A percentile compares a stretch with the other conserved stretches of the same genome.
Conservation (phyloP, 1,139 yeast species). For the Zygosaccharomyces pseudobailii region DNA sequence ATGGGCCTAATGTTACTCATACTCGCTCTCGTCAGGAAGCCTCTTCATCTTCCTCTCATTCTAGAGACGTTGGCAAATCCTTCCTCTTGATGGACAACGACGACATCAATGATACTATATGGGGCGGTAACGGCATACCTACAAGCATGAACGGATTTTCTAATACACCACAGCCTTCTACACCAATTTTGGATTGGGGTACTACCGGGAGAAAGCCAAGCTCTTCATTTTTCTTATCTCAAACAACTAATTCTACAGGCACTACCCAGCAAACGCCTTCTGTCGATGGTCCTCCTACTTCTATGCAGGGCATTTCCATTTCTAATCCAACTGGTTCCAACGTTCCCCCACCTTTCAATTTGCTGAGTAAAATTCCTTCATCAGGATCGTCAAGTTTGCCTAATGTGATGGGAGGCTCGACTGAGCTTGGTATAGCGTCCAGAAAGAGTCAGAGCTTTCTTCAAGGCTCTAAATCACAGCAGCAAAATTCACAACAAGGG, state of each 20-base stretch:
- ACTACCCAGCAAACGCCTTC: constrained; percentile 18
- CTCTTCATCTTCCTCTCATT: constrained; percentile 36
- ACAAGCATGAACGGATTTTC: constrained; percentile 31
- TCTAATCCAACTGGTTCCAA: constrained; percentile 14
- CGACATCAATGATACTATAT: constrained; percentile 40
- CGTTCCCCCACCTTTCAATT: constrained; percentile 17
- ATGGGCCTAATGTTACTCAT: constrained; percentile 10
- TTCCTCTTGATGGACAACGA: constrained; percentile 53
- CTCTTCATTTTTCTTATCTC: constrained; percentile 28
- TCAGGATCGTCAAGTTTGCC: constrained; percentile 11
- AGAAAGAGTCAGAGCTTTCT: constrained; percentile 10
- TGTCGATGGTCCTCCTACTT: constrained; percentile 21
- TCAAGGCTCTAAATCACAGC: background rate
- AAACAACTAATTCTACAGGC: constrained; percentile 24
- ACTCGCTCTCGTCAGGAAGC: constrained; percentile 31
- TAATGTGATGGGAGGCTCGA: constrained; percentile 7
- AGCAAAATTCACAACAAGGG: constrained; percentile 4
- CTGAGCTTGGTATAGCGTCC: constrained; percentile 8
- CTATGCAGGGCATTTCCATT: constrained; percentile 19
- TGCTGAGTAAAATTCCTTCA: constrained; percentile 15
- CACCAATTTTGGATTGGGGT: constrained; percentile 34
- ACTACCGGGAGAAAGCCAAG: constrained; percentile 32
- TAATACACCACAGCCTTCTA: constrained; percentile 31
- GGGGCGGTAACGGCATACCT: constrained; percentile 42
- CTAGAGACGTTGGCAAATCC: constrained; percentile 48